Base-by-base conservation (phyloP, 1,284 basidiomycete species). In the Malassezia brasiliensis region DNA sequence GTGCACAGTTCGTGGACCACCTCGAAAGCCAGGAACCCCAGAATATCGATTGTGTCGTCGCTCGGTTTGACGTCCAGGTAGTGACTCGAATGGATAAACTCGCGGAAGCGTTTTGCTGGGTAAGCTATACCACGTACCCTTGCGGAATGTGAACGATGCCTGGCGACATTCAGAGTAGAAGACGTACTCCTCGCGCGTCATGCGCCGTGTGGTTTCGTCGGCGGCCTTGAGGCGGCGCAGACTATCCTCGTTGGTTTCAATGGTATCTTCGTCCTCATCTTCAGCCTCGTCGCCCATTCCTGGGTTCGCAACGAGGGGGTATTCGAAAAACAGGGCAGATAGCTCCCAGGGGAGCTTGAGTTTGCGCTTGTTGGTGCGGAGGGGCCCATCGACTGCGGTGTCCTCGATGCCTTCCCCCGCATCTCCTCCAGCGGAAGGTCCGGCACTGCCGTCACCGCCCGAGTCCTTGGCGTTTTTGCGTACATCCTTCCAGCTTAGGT, bases 401-500 rank as follows among this genome's bases (percentile, higher is more conserved):
- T 62, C 63, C 2, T 63, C 60, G 15, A 68, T 35, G 10, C 51
- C 62, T 25, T 62, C 61, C 44, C 60, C 55, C 22, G 55, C 54
- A 7, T 47, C 49, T 1, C 12, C 52, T 15, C 44, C 44, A 5
- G 36, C 58, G 14, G 50, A 17, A 0, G 44, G 58, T 1, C 59
- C 62, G 5, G 56, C 60, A 5, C 50, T 47, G 1, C 84, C 85
- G 9, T 83, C 85, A 40, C 70, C 73, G 9, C 68, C 68, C 11
- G 56, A 63, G 47, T 94, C 89, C 69, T 94, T 94, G 7, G 90
- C 90, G 63, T 90, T 87, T 71, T 94, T 94, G 15, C 93, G 82
- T 7, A 96, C 91, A 63, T 96, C 93, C 72, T 94, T 96, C 91
- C 93, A 98, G 0, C 87, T 88, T n/a, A 98, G 81, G 71, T 96